These are phyloP conservation scores for Scedosporium dehoogii DNA, from an alignment of 2,329 filamentous ascomycete species.

Conservation along the genomic window DNA sequence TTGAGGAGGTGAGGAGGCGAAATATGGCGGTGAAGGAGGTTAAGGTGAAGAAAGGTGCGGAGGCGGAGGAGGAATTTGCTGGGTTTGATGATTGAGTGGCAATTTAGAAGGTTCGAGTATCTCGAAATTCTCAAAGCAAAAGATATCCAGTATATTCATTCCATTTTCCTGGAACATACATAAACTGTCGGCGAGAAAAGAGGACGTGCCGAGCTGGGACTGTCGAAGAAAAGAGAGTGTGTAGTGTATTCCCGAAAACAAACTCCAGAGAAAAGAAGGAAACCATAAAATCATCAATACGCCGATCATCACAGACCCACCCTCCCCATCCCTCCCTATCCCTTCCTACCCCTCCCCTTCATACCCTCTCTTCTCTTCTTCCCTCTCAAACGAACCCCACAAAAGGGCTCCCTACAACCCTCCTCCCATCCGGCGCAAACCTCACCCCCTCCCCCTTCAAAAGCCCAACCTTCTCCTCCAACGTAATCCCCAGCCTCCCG, in stretches of 20 bases:
- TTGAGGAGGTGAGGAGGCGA: slow-evolving; percentile 51
- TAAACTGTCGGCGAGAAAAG: too few relatives aligned
- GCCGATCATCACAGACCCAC: too few relatives aligned
- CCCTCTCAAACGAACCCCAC: slow-evolving; percentile 24
- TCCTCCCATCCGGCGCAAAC: slow-evolving; percentile 47
- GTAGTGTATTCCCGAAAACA: too few relatives aligned
- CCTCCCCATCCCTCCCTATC: not conserved
- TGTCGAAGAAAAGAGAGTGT: too few relatives aligned
- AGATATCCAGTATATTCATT: not conserved
- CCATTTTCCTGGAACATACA: not conserved
- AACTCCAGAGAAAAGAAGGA: too few relatives aligned
- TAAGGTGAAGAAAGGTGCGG: slow-evolving; percentile 14
- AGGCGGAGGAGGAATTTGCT: slow-evolving; percentile 43
- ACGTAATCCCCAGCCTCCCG: slow-evolving; percentile 38
- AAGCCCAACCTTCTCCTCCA: slow-evolving; percentile 53
- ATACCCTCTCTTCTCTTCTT: not conserved
- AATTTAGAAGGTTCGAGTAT: not conserved
- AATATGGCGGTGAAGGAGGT: slow-evolving; percentile 28
- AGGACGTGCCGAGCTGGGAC: too few relatives aligned
- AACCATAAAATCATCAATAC: too few relatives aligned
- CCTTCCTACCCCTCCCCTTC: not conserved
- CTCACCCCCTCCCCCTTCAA: slow-evolving; percentile 54
- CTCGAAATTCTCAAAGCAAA: not conserved
- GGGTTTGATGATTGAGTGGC: slow-evolving; percentile 41
- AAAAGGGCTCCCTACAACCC: slow-evolving; percentile 49